Evolutionary conservation across 129 eudicot genomes (phyloP).

Genomic region (Chrysanthemum seticuspe): DNA sequence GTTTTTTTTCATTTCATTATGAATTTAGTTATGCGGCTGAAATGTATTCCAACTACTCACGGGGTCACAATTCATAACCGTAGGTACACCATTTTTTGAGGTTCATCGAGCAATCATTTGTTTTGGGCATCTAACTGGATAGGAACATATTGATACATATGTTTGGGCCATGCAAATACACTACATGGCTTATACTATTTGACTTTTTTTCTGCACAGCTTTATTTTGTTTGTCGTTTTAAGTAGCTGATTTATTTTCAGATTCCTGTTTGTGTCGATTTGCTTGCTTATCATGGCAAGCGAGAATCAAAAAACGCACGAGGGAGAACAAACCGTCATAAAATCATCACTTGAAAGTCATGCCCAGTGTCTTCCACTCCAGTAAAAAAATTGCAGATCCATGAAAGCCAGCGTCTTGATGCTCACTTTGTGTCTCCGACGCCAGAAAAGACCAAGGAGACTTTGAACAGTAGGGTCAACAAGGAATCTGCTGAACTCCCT

Average conservation of each 20-base stretch:
- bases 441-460: conserved; percentile 53
- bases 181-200: too few relatives aligned
- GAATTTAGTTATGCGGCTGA: too few relatives aligned
- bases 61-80: too few relatives aligned
- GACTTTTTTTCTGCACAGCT: background rate
- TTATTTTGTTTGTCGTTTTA: background rate
- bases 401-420: conserved; percentile 27
- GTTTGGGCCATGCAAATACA: too few relatives aligned
- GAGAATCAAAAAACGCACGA: conserved; percentile 27
- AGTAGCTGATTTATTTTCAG: conserved; percentile 18
- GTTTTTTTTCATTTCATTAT: too few relatives aligned
- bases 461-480: conserved; percentile 30
- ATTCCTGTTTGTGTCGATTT: conserved; percentile 1
- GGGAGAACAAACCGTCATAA: conserved; percentile 20
- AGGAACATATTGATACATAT: too few relatives aligned
- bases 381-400: conserved; percentile 17
- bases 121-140: background rate
- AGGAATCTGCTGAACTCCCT: conserved; percentile 52
- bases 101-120: background rate
- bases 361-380: conserved; percentile 27
- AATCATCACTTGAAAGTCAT: conserved; percentile 12
- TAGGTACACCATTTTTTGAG: too few relatives aligned
- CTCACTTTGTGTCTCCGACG: conserved; percentile 45
- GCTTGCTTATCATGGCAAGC: conserved; percentile 3
- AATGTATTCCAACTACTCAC: too few relatives aligned